Evolutionary conservation across 129 eudicot genomes (phyloP).

Genomic region (Ambrosia artemisiifolia): DNA sequence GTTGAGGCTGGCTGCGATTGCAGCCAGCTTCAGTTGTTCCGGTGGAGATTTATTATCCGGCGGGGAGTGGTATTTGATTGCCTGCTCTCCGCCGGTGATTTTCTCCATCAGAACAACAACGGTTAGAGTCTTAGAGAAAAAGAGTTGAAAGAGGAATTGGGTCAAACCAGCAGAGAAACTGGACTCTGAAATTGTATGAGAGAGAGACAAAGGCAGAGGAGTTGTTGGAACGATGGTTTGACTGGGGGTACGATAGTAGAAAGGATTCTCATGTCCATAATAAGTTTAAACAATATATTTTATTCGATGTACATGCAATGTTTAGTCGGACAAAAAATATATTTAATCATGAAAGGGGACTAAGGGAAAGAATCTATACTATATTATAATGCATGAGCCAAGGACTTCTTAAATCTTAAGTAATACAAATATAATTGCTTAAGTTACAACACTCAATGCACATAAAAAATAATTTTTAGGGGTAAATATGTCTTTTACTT

Average conservation of each 20-base stretch:
- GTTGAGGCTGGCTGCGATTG: slow-evolving; percentile 47
- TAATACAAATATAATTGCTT: too few relatives aligned
- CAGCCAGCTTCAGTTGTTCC: slow-evolving; percentile 51
- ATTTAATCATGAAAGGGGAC: too few relatives aligned
- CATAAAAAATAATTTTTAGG: too few relatives aligned
- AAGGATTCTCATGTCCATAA: not conserved
- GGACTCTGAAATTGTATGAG: slow-evolving; percentile 17
- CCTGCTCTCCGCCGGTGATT: slow-evolving; percentile 4
- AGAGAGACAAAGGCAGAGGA: slow-evolving; percentile 5
- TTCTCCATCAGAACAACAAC: slow-evolving; percentile 26
- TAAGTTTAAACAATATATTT: too few relatives aligned
- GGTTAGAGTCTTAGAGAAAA: not conserved
- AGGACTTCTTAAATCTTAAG: too few relatives aligned
- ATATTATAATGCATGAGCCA: too few relatives aligned
- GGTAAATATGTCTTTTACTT: too few relatives aligned
- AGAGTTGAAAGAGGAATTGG: slow-evolving; percentile 5
- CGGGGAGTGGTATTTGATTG: slow-evolving; percentile 1
- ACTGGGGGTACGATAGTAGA: slow-evolving; percentile 38
- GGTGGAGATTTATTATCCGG: slow-evolving; percentile 10
- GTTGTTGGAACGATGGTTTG: slow-evolving; percentile 39
- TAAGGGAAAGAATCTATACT: too few relatives aligned
- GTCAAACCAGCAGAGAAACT: slow-evolving; percentile 26
- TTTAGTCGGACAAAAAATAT: too few relatives aligned
- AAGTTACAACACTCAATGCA: too few relatives aligned
- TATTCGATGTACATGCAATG: too few relatives aligned